phyloP scores from a whole-genome alignment of 202 grass and related monocot species.

The Alloteropsis angusta region DNA sequence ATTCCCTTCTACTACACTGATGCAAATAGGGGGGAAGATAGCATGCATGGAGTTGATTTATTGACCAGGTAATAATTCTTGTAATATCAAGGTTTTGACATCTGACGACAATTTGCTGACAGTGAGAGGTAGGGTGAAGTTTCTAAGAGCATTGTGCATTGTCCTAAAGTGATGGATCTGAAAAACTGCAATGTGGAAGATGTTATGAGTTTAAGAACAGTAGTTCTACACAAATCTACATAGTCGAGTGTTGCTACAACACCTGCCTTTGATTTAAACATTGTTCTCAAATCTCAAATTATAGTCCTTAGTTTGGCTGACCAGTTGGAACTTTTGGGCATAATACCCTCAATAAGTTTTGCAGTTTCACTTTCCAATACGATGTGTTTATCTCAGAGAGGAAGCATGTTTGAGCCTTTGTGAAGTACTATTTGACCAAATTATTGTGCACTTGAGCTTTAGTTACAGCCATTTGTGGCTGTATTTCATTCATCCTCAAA shows the following conservation, averaged over 20 bases:
- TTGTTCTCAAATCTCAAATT: too few species aligned
- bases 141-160: too few species aligned
- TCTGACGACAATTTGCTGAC: background rate
- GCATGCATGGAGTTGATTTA: background rate
- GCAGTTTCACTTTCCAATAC: background rate
- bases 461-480: background rate
- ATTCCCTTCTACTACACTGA: background rate
- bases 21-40: background rate
- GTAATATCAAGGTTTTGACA: background rate
- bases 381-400: background rate
- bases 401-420: constrained; percentile 11
- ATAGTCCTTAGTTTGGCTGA: background rate
- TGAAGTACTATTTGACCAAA: background rate
- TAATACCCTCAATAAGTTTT: background rate
- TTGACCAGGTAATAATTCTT: background rate
- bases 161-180: background rate
- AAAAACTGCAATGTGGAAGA: background rate
- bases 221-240: background rate
- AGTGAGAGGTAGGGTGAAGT: too few species aligned
- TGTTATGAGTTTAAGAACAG: background rate
- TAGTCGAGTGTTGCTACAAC: background rate
- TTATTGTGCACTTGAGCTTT: background rate
- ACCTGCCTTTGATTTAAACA: background rate
- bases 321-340: background rate
- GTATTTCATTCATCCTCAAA: background rate